Percentiles rank a stretch among this genome's conserved stretches.
These are phyloP conservation scores for Coprinopsis marcescibilis DNA, from an alignment of 768 basidiomycete genomes.

Conservation along the genomic window DNA sequence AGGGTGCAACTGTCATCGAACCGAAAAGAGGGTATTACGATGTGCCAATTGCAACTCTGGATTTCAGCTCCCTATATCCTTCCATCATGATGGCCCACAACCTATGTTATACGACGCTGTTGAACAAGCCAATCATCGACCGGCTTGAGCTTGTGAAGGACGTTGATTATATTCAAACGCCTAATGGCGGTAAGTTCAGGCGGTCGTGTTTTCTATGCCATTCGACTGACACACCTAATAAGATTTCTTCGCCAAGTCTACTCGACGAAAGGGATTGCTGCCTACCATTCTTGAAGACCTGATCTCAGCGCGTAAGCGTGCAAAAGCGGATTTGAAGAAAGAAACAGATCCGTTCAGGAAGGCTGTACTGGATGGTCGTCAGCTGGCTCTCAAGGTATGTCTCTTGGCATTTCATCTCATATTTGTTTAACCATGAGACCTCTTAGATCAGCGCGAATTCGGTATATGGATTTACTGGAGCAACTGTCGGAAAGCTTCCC, in stretches of 20 bases:
- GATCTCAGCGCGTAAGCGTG: constrained; percentile 87
- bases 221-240: neutral
- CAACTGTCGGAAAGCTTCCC: constrained; percentile 93
- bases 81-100: constrained; percentile 99
- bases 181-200: constrained; percentile 79
- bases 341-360: constrained; percentile 97
- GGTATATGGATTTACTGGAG: constrained; percentile 98
- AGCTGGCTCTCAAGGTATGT: constrained; percentile 87
- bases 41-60: constrained; percentile 92
- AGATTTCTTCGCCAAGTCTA: constrained; percentile 82
- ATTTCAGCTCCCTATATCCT: constrained; percentile 97
- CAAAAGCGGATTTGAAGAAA: constrained; percentile 92
- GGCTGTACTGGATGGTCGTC: constrained; percentile 94
- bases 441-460: constrained; percentile 96
- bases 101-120: constrained; percentile 93
- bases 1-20: constrained; percentile 98
- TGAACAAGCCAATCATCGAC: constrained; percentile 76
- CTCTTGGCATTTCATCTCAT: neutral
- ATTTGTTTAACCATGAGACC: neutral
- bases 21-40: constrained; percentile 96
- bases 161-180: constrained; percentile 89
- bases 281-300: constrained; percentile 93
- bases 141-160: constrained; percentile 74
- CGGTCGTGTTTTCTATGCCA: neutral
- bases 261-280: constrained; percentile 78